These are phyloP conservation scores for Pseudonitzschia pungens DNA, from an alignment of 108 stramenopile genomes.

Conservation along the genomic window DNA sequence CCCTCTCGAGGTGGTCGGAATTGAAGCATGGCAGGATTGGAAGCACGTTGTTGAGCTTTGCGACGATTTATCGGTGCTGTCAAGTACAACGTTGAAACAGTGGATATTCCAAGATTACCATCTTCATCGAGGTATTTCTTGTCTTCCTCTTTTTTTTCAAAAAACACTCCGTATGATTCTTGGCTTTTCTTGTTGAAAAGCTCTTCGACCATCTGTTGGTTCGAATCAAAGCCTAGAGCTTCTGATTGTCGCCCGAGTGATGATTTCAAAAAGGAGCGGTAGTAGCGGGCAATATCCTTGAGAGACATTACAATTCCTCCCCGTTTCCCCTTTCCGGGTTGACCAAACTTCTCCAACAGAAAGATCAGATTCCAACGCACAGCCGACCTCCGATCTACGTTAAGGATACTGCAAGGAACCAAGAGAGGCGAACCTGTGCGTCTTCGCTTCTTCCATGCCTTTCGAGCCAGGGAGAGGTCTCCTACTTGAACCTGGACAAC, in stretches of 20 bases:
- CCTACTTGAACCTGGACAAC: slow-evolving; percentile 73
- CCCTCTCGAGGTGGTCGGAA: slow-evolving; percentile 40
- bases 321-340: slow-evolving; percentile 14
- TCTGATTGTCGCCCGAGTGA: slow-evolving; percentile 48
- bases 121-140: not conserved
- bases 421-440: slow-evolving; percentile 74
- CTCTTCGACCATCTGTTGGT: slow-evolving; percentile 46
- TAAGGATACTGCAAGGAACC: slow-evolving; percentile 76
- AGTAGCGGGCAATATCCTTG: slow-evolving; percentile 24
- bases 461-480: slow-evolving; percentile 69
- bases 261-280: slow-evolving; percentile 40
- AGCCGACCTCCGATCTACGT: slow-evolving; percentile 58
- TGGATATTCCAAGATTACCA: not conserved
- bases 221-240: slow-evolving; percentile 56
- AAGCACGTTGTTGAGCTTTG: slow-evolving; percentile 53
- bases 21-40: slow-evolving; percentile 61
- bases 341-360: slow-evolving; percentile 63
- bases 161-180: slow-evolving; percentile 54
- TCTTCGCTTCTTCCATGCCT: slow-evolving; percentile 90
- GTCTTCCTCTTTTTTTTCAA: slow-evolving; percentile 42
- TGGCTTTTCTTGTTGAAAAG: slow-evolving; percentile 62
- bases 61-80: slow-evolving; percentile 48
- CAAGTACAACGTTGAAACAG: slow-evolving; percentile 28
- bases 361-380: slow-evolving; percentile 72
- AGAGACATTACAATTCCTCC: slow-evolving; percentile 40